These are phyloP conservation scores for Plenodomus lindquistii DNA, from an alignment of 2,329 filamentous ascomycete species.

Conservation along the genomic window DNA sequence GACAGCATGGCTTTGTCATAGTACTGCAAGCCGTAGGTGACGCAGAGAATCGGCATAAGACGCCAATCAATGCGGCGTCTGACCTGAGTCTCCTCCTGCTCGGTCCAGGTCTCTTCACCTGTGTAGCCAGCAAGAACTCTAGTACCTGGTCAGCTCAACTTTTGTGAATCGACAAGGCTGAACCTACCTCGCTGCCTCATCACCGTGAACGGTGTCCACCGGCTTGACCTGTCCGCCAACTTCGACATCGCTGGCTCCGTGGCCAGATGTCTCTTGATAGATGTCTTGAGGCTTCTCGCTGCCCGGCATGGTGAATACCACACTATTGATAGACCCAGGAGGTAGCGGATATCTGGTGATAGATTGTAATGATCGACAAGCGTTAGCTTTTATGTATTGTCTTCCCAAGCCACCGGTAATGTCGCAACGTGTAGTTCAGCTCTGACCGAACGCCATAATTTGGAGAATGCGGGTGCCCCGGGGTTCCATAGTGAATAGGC, in stretches of 20 bases:
- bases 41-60: conserved; percentile 26
- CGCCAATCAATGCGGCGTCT: conserved; percentile 24
- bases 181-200: conserved; percentile 21
- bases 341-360: not conserved
- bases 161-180: not conserved
- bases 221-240: conserved; percentile 9
- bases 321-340: not conserved
- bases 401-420: conserved; percentile 12
- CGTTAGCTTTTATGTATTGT: conserved; percentile 18
- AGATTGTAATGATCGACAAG: conserved; percentile 9
- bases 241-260: conserved; percentile 7
- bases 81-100: conserved; percentile 42
- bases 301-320: conserved; percentile 10
- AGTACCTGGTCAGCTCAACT: not conserved
- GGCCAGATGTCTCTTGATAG: conserved; percentile 8
- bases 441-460: conserved; percentile 10
- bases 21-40: conserved; percentile 29
- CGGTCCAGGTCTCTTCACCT: conserved; percentile 50
- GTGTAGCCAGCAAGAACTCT: conserved; percentile 46
- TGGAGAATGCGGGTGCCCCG: conserved; percentile 7
- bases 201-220: conserved; percentile 22
- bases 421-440: not conserved
- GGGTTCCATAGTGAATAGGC: not conserved
- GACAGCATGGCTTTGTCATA: conserved; percentile 53
- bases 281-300: conserved; percentile 16